Percentiles rank a stretch among this genome's conserved stretches.
phyloP scores from a whole-genome alignment of 305 asterid genomes.

The Fraxinus baroniana region DNA sequence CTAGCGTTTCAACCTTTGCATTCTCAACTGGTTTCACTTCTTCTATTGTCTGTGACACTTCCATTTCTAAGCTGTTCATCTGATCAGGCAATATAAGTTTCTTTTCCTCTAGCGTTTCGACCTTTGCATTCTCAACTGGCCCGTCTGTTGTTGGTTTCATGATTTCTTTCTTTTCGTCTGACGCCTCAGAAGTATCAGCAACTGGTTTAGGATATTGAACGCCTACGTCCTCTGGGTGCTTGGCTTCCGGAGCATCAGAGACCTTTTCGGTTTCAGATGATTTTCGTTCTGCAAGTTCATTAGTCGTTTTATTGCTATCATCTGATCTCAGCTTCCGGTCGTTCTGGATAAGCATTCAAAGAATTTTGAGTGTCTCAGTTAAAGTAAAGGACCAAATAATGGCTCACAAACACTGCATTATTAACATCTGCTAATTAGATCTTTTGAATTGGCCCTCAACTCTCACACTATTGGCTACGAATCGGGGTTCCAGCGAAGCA shows the following conservation, averaged over 20 bases:
- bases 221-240: neutral
- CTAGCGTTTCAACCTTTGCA: neutral
- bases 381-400: neutral
- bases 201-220: neutral
- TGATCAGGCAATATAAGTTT: neutral
- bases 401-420: neutral
- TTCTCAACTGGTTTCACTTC: neutral
- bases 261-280: neutral
- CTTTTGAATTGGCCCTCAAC: neutral
- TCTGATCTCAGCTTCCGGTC: neutral
- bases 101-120: neutral
- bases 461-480: neutral
- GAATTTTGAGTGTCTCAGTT: neutral
- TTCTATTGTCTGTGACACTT: neutral
- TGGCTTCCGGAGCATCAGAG: neutral
- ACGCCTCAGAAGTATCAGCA: neutral
- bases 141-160: neutral
- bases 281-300: neutral
- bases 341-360: neutral
- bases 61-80: neutral
- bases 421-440: neutral
- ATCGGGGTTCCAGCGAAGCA: neutral
- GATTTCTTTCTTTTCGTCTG: neutral
- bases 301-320: neutral
- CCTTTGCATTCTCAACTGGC: neutral